Conservation (phyloP, 176 grass and related monocot species). For the Poa annua region DNA sequence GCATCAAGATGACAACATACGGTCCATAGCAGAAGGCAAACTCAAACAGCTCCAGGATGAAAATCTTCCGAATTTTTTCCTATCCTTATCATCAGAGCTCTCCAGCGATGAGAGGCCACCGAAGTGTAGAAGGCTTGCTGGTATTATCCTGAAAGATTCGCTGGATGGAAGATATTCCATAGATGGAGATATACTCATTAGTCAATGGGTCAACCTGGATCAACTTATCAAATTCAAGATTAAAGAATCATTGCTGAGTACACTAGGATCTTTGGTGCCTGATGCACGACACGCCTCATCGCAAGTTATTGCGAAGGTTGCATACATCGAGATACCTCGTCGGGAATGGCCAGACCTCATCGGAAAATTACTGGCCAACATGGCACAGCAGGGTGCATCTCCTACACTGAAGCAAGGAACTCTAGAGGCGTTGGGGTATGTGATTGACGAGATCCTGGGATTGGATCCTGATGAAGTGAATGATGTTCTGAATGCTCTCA, state of each 20-base stretch:
- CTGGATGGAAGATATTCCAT: conserved; percentile 63
- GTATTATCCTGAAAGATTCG: conserved; percentile 72
- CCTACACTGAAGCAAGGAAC: conserved; percentile 78
- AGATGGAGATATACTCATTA: too few species aligned
- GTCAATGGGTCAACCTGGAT: conserved; percentile 65
- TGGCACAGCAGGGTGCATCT: conserved; percentile 54
- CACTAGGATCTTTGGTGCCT: conserved; percentile 63
- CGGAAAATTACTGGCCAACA: conserved; percentile 63
- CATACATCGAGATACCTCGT: conserved; percentile 77
- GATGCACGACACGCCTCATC: conserved; percentile 76
- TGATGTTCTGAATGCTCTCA: conserved; percentile 80
- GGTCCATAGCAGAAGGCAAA: conserved; percentile 57
- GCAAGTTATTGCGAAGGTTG: conserved; percentile 86
- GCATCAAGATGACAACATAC: conserved; percentile 57
- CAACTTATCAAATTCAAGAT: conserved; percentile 65
- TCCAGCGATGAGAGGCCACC: conserved; percentile 64
- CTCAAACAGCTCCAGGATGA: conserved; percentile 77
- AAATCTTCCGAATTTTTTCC: conserved; percentile 73
- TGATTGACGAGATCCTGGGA: conserved; percentile 63
- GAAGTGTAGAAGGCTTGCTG: conserved; percentile 71
- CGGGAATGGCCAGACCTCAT: conserved; percentile 87
- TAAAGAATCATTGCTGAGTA: conserved; percentile 75
- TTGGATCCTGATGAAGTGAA: conserved; percentile 84
- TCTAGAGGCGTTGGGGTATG: conserved; percentile 81
- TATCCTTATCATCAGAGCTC: conserved; percentile 68